These are phyloP conservation scores for Geotrichum bryndzae DNA, from an alignment of 1,139 yeast species.

Conservation along the genomic window DNA sequence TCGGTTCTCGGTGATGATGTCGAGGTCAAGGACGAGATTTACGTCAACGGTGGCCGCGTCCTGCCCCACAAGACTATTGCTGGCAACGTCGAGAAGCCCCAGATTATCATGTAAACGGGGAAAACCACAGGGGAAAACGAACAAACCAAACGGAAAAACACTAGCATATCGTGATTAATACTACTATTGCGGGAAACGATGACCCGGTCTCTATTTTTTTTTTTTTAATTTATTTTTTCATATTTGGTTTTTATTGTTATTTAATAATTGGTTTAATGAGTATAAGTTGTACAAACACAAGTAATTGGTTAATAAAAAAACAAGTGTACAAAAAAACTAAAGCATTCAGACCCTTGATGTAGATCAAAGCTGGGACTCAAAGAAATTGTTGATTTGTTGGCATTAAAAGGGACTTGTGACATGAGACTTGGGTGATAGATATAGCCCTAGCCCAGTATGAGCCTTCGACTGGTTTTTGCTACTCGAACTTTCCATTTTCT, in stretches of 20 bases:
- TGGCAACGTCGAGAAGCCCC: slow-evolving; percentile 92
- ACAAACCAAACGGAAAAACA: not conserved
- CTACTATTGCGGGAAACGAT: not conserved
- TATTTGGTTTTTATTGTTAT: not conserved
- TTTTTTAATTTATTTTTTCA: not conserved
- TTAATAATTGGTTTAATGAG: not conserved
- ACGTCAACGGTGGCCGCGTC: slow-evolving; percentile 98
- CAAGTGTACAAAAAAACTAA: too few species aligned
- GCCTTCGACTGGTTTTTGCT: too few species aligned
- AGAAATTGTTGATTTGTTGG: not conserved
- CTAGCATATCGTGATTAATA: not conserved
- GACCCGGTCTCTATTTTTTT: not conserved
- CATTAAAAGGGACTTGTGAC: not conserved
- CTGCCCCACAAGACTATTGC: slow-evolving; percentile 97
- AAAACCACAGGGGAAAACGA: not conserved
- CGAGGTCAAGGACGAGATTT: slow-evolving; percentile 94
- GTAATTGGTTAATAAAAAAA: not conserved
- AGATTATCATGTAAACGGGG: slow-evolving; percentile 76
- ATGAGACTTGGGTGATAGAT: not conserved
- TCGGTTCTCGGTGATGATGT: slow-evolving; percentile 99
- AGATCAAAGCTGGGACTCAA: too few species aligned
- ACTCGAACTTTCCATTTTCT: too few species aligned
- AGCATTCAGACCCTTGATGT: too few species aligned
- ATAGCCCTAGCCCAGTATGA: not conserved
- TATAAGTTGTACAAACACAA: not conserved